Evolutionary conservation across 257 asterid species (phyloP), one percentile per base, ranked within the genome.

Genomic region (Fraxinus quadrangulata): DNA sequence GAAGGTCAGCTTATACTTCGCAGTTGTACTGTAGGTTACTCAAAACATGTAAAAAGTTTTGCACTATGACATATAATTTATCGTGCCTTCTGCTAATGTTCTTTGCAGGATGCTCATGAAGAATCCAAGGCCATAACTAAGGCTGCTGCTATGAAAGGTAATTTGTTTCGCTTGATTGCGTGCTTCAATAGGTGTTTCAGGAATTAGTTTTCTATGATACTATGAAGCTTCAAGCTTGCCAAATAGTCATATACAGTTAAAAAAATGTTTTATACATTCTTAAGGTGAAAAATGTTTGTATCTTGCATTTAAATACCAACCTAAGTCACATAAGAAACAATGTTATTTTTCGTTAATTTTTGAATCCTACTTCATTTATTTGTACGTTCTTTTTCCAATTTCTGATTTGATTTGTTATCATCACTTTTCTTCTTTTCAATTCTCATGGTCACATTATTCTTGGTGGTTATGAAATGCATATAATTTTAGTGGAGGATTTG

Each of bases 131-230:
- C 97, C 40, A 77, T 93, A 47, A 96, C 99, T 21, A 96, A 93
- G 87, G 99, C 99, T 84, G 79, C 96, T 81, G 81, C 92, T 12
- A 96, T 96, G 99, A 96, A 96, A 90, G 92, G 99, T 93, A 86
- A 69, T 63, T n/a, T 72, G 10, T 66, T 67, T n/a, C 42, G 45
- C 39, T 56, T 70, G 71, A 77, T 30, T 40, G 67, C 70, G 30
- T 73, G 37, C 69, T 54, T 33, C 79, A 3, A 68, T 51, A 59
- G 71, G 75, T 66, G 71, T 70, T 73, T 68, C 63, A 42, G 23
- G 30, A 37, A 10, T 33, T 40, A n/a, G 63, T 77, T 67, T 76
- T 13, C 71, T 56, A 14, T 17, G 19, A 42, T 71, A 70, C 33
- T 26, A 40, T 75, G 81, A 72, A 82, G 72, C 81, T 76, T 51